Conservation (phyloP, 2,329 filamentous ascomycete genomes). For the Apiospora sp. region DNA sequence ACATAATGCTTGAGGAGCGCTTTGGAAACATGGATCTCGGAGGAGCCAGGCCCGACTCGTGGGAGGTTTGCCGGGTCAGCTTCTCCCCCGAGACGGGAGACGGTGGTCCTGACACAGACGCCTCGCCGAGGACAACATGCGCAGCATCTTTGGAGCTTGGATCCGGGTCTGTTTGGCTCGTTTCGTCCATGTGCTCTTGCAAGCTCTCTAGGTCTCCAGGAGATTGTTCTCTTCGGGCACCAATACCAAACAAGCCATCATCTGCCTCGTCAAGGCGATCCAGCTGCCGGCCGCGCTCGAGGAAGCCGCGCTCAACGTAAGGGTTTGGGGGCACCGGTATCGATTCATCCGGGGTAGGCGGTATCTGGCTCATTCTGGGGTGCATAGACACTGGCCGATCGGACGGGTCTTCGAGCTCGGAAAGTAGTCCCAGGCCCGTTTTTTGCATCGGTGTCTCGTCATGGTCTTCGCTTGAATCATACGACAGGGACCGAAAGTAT, state of each 20-base stretch:
- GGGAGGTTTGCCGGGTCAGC: slow-evolving; percentile 50
- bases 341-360: slow-evolving; percentile 56
- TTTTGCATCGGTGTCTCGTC: slow-evolving; percentile 46
- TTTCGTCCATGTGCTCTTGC: slow-evolving; percentile 33
- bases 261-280: slow-evolving; percentile 48
- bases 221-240: slow-evolving; percentile 65
- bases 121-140: slow-evolving; percentile 39
- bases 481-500: slow-evolving; percentile 80
- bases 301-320: slow-evolving; percentile 50
- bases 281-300: slow-evolving; percentile 52
- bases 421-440: slow-evolving; percentile 57
- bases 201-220: slow-evolving; percentile 59
- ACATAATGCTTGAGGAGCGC: slow-evolving; percentile 67
- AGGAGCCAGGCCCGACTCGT: slow-evolving; percentile 61
- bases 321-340: slow-evolving; percentile 55
- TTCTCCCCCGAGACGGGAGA: slow-evolving; percentile 52
- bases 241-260: slow-evolving; percentile 60
- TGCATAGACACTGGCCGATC: slow-evolving; percentile 77
- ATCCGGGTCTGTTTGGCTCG: slow-evolving; percentile 42
- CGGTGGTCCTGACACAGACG: slow-evolving; percentile 39
- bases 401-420: slow-evolving; percentile 62
- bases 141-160: slow-evolving; percentile 46
- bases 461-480: slow-evolving; percentile 64
- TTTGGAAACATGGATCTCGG: slow-evolving; percentile 58
- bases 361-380: slow-evolving; percentile 73